Percentiles rank a stretch among this genome's conserved stretches.
These are phyloP conservation scores for Skeletonema marinoi DNA, from an alignment of 108 stramenopile genomes.

Conservation along the genomic window DNA sequence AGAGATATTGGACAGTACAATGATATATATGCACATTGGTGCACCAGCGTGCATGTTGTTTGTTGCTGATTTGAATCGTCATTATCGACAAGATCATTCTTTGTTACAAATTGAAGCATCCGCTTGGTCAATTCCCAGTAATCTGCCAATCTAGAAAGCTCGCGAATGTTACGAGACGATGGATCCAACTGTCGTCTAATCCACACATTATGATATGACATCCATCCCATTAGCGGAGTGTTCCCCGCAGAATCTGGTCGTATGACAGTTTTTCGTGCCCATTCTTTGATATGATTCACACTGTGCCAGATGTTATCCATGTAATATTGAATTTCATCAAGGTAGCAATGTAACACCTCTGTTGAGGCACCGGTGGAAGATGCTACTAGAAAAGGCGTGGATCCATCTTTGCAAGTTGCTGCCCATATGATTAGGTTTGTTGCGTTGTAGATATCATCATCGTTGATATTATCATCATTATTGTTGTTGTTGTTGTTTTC, in stretches of 20 bases:
- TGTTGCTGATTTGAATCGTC: neutral
- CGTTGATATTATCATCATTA: neutral
- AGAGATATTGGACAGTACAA: conserved; percentile 20
- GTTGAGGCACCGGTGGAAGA: conserved; percentile 33
- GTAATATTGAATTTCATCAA: conserved; percentile 42
- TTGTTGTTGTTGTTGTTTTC: conserved; percentile 3
- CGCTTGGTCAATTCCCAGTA: conserved; percentile 20
- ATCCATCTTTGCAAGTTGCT: conserved; percentile 19
- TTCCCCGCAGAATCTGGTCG: conserved; percentile 16
- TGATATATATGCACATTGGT: conserved; percentile 4
- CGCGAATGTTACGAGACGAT: neutral
- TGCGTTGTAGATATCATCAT: neutral
- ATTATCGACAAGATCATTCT: neutral
- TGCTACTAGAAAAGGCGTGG: conserved; percentile 40
- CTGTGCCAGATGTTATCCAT: conserved; percentile 18
- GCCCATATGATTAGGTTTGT: conserved; percentile 23
- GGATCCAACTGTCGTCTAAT: neutral
- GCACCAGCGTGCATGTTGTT: conserved; percentile 4
- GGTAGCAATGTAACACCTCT: conserved; percentile 15
- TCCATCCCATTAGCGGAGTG: conserved; percentile 31
- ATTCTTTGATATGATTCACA: neutral
- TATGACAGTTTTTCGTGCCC: conserved; percentile 20
- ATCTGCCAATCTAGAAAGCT: neutral
- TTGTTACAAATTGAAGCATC: conserved; percentile 21
- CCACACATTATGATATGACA: conserved; percentile 14